Percentiles rank a stretch among this genome's conserved stretches.
These are phyloP conservation scores for Colletotrichum gigasporum DNA, from an alignment of 2,329 filamentous ascomycete species.

Conservation along the genomic window DNA sequence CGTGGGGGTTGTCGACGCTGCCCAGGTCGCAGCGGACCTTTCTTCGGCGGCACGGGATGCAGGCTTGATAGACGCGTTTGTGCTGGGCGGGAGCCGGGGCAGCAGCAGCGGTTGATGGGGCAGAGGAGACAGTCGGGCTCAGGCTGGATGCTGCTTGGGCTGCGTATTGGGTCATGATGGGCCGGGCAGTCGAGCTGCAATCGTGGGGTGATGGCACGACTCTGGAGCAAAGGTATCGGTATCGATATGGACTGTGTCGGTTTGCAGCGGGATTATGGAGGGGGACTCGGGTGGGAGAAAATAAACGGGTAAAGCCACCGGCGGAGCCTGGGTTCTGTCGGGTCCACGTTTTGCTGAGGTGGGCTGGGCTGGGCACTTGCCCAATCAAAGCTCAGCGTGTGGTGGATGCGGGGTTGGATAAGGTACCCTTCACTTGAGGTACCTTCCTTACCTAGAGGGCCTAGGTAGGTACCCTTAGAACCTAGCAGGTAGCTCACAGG, in stretches of 20 bases:
- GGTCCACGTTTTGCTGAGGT: conserved; percentile 6
- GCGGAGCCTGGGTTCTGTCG: conserved; percentile 29
- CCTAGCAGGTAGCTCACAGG: too few relatives aligned
- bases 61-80: conserved; percentile 71
- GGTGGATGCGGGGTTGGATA: conserved; percentile 2
- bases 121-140: conserved; percentile 28
- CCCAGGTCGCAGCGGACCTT: conserved; percentile 72
- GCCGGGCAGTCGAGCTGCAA: conserved; percentile 28
- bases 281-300: conserved; percentile 29
- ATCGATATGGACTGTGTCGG: conserved; percentile 38
- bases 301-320: conserved; percentile 27
- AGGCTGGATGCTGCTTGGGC: conserved; percentile 27
- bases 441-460: neutral
- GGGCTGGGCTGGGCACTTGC: too few relatives aligned
- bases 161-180: conserved; percentile 39
- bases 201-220: conserved; percentile 28
- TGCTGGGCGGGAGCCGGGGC: conserved; percentile 49
- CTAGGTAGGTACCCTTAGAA: neutral
- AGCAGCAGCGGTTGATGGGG: conserved; percentile 27
- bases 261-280: conserved; percentile 42
- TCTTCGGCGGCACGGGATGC: conserved; percentile 68
- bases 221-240: conserved; percentile 23
- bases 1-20: conserved; percentile 91
- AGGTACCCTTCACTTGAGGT: neutral
- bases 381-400: too few relatives aligned